A percentile compares a stretch with the other conserved stretches of the same genome.
Evolutionary conservation across 2,329 filamentous ascomycete species (phyloP).

Genomic region (Lanzia echinophila): DNA sequence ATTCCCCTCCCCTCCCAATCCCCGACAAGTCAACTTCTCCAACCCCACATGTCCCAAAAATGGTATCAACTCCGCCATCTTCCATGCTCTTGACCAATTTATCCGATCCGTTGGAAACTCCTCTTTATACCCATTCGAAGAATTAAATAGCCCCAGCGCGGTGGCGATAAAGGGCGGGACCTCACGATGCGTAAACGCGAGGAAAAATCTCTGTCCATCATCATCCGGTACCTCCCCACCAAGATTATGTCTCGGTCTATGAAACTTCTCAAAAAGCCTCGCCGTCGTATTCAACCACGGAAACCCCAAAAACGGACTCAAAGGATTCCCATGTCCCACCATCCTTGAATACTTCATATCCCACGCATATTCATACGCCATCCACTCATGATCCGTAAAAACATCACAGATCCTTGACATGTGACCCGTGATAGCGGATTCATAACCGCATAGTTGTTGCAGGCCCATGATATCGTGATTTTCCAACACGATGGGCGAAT

Average conservation of each 20-base stretch:
- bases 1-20: slow-evolving; percentile 46
- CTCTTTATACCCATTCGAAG: slow-evolving; percentile 52
- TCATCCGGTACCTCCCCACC: slow-evolving; percentile 17
- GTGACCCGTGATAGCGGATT: slow-evolving; percentile 48
- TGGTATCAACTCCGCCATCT: slow-evolving; percentile 54
- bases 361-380: slow-evolving; percentile 59
- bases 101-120: slow-evolving; percentile 59
- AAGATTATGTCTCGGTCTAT: slow-evolving; percentile 13
- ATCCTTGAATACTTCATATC: slow-evolving; percentile 61
- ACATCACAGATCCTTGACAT: slow-evolving; percentile 55
- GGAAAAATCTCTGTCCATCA: slow-evolving; percentile 50
- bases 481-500: slow-evolving; percentile 56
- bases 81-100: slow-evolving; percentile 59
- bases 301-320: slow-evolving; percentile 53
- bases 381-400: slow-evolving; percentile 56
- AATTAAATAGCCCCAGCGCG: slow-evolving; percentile 64
- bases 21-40: slow-evolving; percentile 54
- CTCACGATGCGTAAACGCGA: slow-evolving; percentile 61
- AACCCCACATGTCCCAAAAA: slow-evolving; percentile 62
- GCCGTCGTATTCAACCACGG: slow-evolving; percentile 54
- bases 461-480: slow-evolving; percentile 56
- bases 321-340: slow-evolving; percentile 53
- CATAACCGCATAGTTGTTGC: slow-evolving; percentile 49
- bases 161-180: slow-evolving; percentile 60
- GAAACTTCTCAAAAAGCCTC: slow-evolving; percentile 36